Conservation (phyloP, 2,329 filamentous ascomycete genomes). For the Hypoxylon sp. region DNA sequence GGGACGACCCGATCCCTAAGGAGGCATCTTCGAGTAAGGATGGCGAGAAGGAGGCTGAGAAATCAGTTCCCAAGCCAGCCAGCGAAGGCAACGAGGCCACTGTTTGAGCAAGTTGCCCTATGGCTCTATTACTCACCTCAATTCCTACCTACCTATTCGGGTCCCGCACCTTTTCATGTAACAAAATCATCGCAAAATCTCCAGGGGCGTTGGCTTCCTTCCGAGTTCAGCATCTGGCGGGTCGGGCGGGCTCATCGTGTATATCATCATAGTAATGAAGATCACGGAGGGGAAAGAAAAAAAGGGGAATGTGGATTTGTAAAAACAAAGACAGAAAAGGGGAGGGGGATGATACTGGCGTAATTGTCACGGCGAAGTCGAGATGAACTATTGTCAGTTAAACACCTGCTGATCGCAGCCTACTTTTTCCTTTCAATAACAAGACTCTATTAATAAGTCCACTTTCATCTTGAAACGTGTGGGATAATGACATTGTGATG, state of each 20-base stretch:
- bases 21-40: slow-evolving; percentile 60
- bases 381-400: slow-evolving; percentile 26
- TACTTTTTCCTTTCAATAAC: slow-evolving; percentile 34
- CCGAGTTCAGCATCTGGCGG: slow-evolving; percentile 25
- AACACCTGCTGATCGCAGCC: slow-evolving; percentile 24
- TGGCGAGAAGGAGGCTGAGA: slow-evolving; percentile 65
- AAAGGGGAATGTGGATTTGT: slow-evolving; percentile 30
- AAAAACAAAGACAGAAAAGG: slow-evolving; percentile 25
- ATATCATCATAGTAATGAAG: slow-evolving; percentile 44
- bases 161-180: slow-evolving; percentile 3
- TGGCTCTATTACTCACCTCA: not conserved
- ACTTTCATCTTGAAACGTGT: too few relatives aligned
- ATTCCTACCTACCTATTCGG: slow-evolving; percentile 7
- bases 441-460: slow-evolving; percentile 28
- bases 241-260: slow-evolving; percentile 33
- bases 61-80: slow-evolving; percentile 65
- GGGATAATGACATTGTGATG: not conserved
- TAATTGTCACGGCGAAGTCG: slow-evolving; percentile 21
- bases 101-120: slow-evolving; percentile 16
- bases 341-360: slow-evolving; percentile 15
- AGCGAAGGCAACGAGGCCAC: slow-evolving; percentile 69
- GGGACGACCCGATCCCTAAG: slow-evolving; percentile 50
- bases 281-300: slow-evolving; percentile 23
- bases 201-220: slow-evolving; percentile 22
- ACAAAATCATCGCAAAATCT: slow-evolving; percentile 19